A percentile compares a stretch with the other conserved stretches of the same genome.
Evolutionary conservation across 2,329 filamentous ascomycete species (phyloP).

Genomic region (Pseudocercospora eumusae): DNA sequence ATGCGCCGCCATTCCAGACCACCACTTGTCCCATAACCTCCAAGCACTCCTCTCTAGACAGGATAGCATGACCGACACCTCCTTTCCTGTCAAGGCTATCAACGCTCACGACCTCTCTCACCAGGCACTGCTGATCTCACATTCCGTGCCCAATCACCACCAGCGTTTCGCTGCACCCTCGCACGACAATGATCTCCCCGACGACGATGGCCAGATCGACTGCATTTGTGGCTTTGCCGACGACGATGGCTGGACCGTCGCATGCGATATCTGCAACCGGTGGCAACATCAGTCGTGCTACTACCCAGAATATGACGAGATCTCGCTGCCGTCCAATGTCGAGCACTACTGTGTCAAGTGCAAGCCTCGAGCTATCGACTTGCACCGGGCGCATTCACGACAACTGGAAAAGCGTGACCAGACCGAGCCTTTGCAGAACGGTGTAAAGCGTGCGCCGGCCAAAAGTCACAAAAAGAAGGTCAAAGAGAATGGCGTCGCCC

Average conservation of each 20-base stretch:
- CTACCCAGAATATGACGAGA: constrained; percentile 72
- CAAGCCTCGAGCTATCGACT: constrained; percentile 73
- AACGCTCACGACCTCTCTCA: constrained; percentile 35
- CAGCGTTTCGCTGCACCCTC: constrained; percentile 27
- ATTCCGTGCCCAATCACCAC: constrained; percentile 28
- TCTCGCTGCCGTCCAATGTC: constrained; percentile 56
- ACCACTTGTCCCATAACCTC: constrained; percentile 37
- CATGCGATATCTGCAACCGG: constrained; percentile 91
- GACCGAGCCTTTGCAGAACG: constrained; percentile 62
- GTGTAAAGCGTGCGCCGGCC: constrained; percentile 67
- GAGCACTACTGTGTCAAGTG: constrained; percentile 89
- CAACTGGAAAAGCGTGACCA: constrained; percentile 36
- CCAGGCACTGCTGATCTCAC: constrained; percentile 33
- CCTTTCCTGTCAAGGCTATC: constrained; percentile 38
- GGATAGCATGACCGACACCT: constrained; percentile 44
- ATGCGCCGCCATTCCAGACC: constrained; percentile 40
- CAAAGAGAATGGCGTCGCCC: constrained; percentile 63
- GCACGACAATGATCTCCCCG: constrained; percentile 48
- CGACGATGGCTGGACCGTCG: constrained; percentile 96
- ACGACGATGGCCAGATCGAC: constrained; percentile 92
- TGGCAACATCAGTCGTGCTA: constrained; percentile 99
- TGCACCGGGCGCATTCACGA: constrained; percentile 65
- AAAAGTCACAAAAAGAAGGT: constrained; percentile 88
- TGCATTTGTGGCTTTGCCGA: constrained; percentile 93
- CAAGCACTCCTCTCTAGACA: constrained; percentile 33